These are phyloP conservation scores for Penicillium longicatenatum DNA, from an alignment of 495 filamentous ascomycete species.

Conservation along the genomic window DNA sequence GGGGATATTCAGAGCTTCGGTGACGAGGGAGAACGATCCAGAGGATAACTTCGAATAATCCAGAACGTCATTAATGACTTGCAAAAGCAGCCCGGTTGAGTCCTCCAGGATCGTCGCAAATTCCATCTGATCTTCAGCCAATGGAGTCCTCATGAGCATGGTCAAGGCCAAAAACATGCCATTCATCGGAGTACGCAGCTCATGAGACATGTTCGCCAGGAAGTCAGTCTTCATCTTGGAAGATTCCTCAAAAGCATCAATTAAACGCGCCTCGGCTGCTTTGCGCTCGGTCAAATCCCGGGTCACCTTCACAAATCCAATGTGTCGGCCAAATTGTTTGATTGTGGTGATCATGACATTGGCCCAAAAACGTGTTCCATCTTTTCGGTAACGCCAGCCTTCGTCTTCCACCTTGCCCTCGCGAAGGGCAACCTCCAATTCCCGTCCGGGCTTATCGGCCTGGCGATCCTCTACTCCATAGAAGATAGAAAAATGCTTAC, in stretches of 20 bases:
- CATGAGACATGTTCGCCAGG: conserved; percentile 83
- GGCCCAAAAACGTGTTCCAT: conserved; percentile 66
- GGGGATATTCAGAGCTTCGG: conserved; percentile 70
- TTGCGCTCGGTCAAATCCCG: conserved; percentile 65
- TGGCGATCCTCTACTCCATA: conserved; percentile 58
- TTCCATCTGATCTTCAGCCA: conserved; percentile 70
- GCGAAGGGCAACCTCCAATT: conserved; percentile 54
- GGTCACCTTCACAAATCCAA: conserved; percentile 67
- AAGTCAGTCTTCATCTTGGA: conserved; percentile 67
- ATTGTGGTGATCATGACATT: conserved; percentile 67
- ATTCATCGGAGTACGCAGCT: conserved; percentile 79
- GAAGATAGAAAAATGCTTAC: conserved; percentile 64
- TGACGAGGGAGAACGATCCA: conserved; percentile 75
- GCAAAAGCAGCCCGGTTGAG: conserved; percentile 78
- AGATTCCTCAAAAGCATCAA: conserved; percentile 65
- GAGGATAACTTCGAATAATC: conserved; percentile 89
- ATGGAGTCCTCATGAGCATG: conserved; percentile 64
- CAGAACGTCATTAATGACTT: conserved; percentile 87
- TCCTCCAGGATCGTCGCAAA: conserved; percentile 77
- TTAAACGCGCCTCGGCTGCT: conserved; percentile 56
- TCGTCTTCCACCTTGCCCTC: conserved; percentile 66
- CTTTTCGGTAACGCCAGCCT: conserved; percentile 65
- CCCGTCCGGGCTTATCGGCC: conserved; percentile 50
- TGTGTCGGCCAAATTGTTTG: conserved; percentile 56
- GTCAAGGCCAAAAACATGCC: conserved; percentile 78